Evolutionary conservation across 2,329 filamentous ascomycete species (phyloP), one percentile per base, ranked within the genome.

Genomic region (Capronia coronata): DNA sequence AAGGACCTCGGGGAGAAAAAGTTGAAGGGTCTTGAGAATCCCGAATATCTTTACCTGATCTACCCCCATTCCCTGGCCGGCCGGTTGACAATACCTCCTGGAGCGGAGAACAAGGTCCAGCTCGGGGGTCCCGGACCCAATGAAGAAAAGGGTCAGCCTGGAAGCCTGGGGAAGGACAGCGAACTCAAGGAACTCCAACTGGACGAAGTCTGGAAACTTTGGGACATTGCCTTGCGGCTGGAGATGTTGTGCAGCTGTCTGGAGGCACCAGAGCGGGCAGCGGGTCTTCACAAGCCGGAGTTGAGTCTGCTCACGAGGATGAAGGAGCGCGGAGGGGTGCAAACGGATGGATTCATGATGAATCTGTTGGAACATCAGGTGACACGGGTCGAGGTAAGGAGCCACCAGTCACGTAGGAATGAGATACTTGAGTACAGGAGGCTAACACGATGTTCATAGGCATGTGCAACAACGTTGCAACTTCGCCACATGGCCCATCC

Each of bases 1-100:
- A 96, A 96, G 68, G 90, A 96, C 62, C 84, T 95, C 66, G 93
- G 93, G 42, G 90, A 97, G 68, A 84, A 85, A 59, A 96, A 95
- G 64, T 76, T 98, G 49, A 98, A 98, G 70, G 93, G 93, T 23
- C 81, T 98, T 10, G 93, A 98, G 68, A 98, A 98, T 64, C 91
- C 93, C 0, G 93, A 98, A 67, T 84, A 89, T 53, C 84, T 98
- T 59, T 97, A 95, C 69, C 83, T 94, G 51, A 86, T 98, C 66
- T 98, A 96, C 65, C 91, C 93, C 2, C 89, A 95, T 65, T 80
- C 85, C 0, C 78, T 98, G 25, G 82, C 86, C 10, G 88, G 87
- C 32, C 84, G 93, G 35, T 63, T 74, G 46, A 66, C 65, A 4
- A 66, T 66, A 13, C 59, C 67, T 14, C 59, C 59, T 40, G 57